Base-by-base conservation (phyloP, 192 early-diverging fungal genomes). In the Phlyctochytrium arcticum region DNA sequence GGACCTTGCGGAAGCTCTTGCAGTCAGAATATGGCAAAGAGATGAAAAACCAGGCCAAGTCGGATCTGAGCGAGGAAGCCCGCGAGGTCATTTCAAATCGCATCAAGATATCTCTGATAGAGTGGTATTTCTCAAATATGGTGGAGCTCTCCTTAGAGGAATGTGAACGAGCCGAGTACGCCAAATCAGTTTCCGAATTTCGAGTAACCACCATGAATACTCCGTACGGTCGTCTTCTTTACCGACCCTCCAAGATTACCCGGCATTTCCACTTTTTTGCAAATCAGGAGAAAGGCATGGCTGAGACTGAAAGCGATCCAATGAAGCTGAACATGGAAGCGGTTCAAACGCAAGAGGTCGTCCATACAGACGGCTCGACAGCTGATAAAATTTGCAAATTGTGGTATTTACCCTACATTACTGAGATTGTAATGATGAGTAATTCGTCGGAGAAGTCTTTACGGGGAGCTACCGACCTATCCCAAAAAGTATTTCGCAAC, bases 371-470 rank as follows among this genome's bases (percentile, higher is more conserved):
- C 5, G n/a, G 65, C 4, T 58, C 46, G 17, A 54, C 4, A 44
- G 51, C 63, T 5, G 70, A 72, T 21, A 66, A 60, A 10, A 57
- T 77, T 9, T 60, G 68, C n/a, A 73, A 70, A 37, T 31, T 84
- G 6, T 84, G 82, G 82, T 78, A 82, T 60, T 27, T 84, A 17
- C 82, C 82, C 7, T 79, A 84, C 27, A 47, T 70, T 2, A 77
- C 76, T 4, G 82, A 84, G 48, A 65, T 79, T 30, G 39, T 84
- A 2, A 48, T 42, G 60, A 48, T 30, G 30, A 17, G 36, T 26
- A 65, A 42, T n/a, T 44, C 12, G 12, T 12, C 27, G 33, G 74
- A 75, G 19, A 75, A 71, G 27, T n/a, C 48, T 1, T 10, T 21
- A 2, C 71, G 73, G 56, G 59, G 55, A 31, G 33, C 23, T 7